A percentile compares a stretch with the other conserved stretches of the same genome.
phyloP scores from a whole-genome alignment of 1,139 yeast genomes.

The Zygosaccharomyces pseudobailii region DNA sequence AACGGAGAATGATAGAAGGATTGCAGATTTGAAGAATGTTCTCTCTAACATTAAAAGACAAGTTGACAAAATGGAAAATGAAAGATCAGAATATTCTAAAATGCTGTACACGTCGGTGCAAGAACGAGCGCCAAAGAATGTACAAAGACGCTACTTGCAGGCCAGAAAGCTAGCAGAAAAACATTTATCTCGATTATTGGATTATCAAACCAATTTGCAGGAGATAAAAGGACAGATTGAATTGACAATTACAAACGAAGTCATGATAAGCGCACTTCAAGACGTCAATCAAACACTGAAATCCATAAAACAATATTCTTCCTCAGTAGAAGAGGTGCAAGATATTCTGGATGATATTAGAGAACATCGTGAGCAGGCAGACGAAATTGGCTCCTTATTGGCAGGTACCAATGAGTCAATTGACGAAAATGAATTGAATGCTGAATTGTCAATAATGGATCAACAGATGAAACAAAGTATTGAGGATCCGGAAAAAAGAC shows the following conservation, averaged over 20 bases:
- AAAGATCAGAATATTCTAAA: constrained; percentile 10
- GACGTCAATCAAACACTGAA: constrained; percentile 35
- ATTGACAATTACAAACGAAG: constrained; percentile 44
- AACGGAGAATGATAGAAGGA: constrained; percentile 34
- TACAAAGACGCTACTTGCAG: constrained; percentile 23
- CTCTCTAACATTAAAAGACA: constrained; percentile 15
- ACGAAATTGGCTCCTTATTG: constrained; percentile 39
- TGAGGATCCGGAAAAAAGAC: constrained; percentile 15
- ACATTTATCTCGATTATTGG: constrained; percentile 35
- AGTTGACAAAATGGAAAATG: constrained; percentile 15
- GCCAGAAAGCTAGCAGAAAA: constrained; percentile 33
- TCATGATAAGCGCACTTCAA: constrained; percentile 38
- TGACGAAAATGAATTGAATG: constrained; percentile 16
- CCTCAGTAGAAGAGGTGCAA: constrained; percentile 39
- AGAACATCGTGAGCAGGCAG: constrained; percentile 38
- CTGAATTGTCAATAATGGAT: constrained; percentile 35
- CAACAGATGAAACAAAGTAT: constrained; percentile 29
- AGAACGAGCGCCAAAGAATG: constrained; percentile 12
- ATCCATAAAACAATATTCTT: constrained; percentile 32
- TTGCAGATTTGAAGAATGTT: constrained; percentile 31
- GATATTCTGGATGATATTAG: constrained; percentile 41
- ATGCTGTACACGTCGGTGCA: constrained; percentile 12
- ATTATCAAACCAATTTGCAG: constrained; percentile 38
- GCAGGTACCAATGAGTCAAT: constrained; percentile 11
- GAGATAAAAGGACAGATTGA: constrained; percentile 43